Evolutionary conservation across 1,139 yeast genomes (phyloP), one percentile per base, ranked within the genome.

Genomic region (Lodderomyces beijingensis): DNA sequence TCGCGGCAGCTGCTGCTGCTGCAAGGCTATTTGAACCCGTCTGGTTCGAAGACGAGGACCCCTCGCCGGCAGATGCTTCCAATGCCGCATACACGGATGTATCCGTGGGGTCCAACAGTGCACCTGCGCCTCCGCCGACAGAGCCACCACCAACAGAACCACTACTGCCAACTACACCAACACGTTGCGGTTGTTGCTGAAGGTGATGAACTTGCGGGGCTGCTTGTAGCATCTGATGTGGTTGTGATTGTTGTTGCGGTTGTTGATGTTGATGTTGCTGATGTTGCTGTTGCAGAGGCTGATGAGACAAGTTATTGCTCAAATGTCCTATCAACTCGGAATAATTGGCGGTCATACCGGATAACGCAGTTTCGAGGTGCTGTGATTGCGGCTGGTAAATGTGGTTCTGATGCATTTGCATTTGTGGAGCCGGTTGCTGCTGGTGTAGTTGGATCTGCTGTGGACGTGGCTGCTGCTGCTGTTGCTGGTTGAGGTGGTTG

Each of bases 1-100:
- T 57, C 2, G 60, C 62, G 5, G 57, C 56, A 31, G 55, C 59
- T 8, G 55, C 53, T 7, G 53, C 55, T 6, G 20, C 27, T 16
- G 54, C 46, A 24, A 53, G n/a, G n/a, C n/a, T n/a, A n/a, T n/a
- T n/a, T n/a, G n/a, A n/a, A n/a, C n/a, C n/a, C n/a, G n/a, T n/a
- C n/a, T n/a, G n/a, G n/a, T n/a, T n/a, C n/a, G n/a, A n/a, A n/a
- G n/a, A n/a, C n/a, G n/a, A n/a, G n/a, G n/a, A n/a, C n/a, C n/a
- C n/a, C n/a, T n/a, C n/a, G n/a, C 22, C n/a, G n/a, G 22, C n/a
- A 19, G 22, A 19, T 9, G 22, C 32, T 13, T 23, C 32, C n/a
- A 23, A 24, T 11, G 27, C 32, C 9, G 31, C 25, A 21, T 28
- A 28, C 4, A 28, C 25, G 15, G 31, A 28, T 14, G 31, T 26